A percentile compares a stretch with the other conserved stretches of the same genome.
phyloP scores from a whole-genome alignment of 225 moss, liverwort and hornwort species.

The Bryum argenteum region DNA sequence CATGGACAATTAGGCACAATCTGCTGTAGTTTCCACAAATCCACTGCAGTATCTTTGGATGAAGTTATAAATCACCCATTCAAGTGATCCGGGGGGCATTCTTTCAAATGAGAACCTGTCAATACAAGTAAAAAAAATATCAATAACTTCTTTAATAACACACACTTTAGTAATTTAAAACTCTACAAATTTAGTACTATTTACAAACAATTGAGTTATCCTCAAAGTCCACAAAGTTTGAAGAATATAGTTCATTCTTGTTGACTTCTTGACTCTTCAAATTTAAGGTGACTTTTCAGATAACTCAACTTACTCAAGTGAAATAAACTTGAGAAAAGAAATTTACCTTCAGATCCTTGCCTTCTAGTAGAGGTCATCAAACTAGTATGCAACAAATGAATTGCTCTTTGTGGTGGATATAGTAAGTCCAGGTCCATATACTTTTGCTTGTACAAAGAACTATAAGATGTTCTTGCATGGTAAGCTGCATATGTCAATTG shows the following conservation, averaged over 20 bases:
- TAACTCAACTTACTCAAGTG: too few relatives aligned
- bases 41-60: background rate
- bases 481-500: background rate
- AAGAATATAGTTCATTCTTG: too few relatives aligned
- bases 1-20: background rate
- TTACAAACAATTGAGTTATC: too few relatives aligned
- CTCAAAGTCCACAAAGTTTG: too few relatives aligned
- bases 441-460: background rate
- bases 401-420: background rate
- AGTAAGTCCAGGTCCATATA: background rate
- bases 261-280: too few relatives aligned
- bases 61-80: background rate
- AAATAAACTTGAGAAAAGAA: too few relatives aligned
- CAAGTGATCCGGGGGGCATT: background rate
- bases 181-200: too few relatives aligned
- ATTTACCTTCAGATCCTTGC: background rate
- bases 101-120: background rate
- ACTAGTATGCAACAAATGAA: background rate
- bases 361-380: background rate
- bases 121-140: too few relatives aligned
- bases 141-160: too few relatives aligned
- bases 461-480: background rate
- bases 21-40: background rate
- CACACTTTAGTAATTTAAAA: too few relatives aligned
- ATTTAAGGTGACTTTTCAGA: too few relatives aligned